Conservation (phyloP, 306 rosid species). For the Senna tora region DNA sequence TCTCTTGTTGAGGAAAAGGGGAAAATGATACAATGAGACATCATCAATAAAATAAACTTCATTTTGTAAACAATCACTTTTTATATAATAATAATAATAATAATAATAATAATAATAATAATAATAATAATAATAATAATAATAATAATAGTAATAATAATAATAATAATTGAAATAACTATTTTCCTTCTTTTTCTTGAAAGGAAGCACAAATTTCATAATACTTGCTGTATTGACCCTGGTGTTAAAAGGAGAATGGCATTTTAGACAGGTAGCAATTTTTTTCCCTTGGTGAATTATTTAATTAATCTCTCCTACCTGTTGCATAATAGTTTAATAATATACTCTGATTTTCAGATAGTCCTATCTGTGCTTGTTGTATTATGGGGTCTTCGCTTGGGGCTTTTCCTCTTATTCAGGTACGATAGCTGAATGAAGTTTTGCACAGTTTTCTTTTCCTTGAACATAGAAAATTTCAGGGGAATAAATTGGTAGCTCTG, state of each 20-base stretch:
- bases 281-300: neutral
- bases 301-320: neutral
- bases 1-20: neutral
- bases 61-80: slow-evolving; percentile 1
- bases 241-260: slow-evolving; percentile 68
- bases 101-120: too few relatives aligned
- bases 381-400: slow-evolving; percentile 91
- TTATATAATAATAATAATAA: too few relatives aligned
- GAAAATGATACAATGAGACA: neutral
- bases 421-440: slow-evolving; percentile 23
- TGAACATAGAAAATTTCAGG: too few relatives aligned
- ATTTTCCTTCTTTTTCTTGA: slow-evolving; percentile 3
- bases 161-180: slow-evolving; percentile 2
- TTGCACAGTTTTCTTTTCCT: neutral
- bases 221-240: slow-evolving; percentile 79
- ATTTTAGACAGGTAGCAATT: slow-evolving; percentile 80
- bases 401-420: slow-evolving; percentile 76
- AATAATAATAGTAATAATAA: too few relatives aligned
- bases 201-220: slow-evolving; percentile 92
- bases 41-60: neutral
- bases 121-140: too few relatives aligned
- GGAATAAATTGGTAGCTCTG: too few relatives aligned
- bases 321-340: neutral
- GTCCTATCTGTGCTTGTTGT: slow-evolving; percentile 74
- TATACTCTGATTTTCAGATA: slow-evolving; percentile 56